Conservation (phyloP, 1,284 basidiomycete genomes). For the Papiliotrema flavescens region DNA sequence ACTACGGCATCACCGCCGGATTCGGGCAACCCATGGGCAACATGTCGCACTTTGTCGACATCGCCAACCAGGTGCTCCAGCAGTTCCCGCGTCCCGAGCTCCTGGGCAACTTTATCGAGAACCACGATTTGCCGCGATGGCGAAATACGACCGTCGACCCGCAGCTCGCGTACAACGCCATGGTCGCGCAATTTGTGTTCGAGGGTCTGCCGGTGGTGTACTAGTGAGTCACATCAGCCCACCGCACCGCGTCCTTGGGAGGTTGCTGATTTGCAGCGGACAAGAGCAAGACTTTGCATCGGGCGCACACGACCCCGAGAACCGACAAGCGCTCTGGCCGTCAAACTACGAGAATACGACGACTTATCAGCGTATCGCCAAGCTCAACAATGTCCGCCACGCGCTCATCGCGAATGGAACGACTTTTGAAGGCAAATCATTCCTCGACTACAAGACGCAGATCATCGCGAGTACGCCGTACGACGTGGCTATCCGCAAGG, state of each 20-base stretch:
- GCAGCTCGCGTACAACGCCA: slow-evolving; percentile 56
- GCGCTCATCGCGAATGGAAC: slow-evolving; percentile 57
- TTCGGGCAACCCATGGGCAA: slow-evolving; percentile 61
- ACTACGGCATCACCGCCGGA: slow-evolving; percentile 60
- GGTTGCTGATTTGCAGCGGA: slow-evolving; percentile 44
- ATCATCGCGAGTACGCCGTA: slow-evolving; percentile 59
- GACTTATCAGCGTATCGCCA: slow-evolving; percentile 60
- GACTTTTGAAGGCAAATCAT: slow-evolving; percentile 52
- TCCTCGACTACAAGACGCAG: slow-evolving; percentile 58
- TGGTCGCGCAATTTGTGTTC: slow-evolving; percentile 64
- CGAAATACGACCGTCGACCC: slow-evolving; percentile 54
- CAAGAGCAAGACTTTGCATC: slow-evolving; percentile 63
- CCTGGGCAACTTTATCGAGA: slow-evolving; percentile 78
- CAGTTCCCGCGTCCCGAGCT: slow-evolving; percentile 52
- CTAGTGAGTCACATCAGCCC: slow-evolving; percentile 13
- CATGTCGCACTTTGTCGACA: slow-evolving; percentile 58
- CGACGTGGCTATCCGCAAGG: slow-evolving; percentile 69
- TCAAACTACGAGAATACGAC: slow-evolving; percentile 54
- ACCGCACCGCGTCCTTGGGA: not conserved
- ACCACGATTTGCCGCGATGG: slow-evolving; percentile 76
- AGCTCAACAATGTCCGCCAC: slow-evolving; percentile 68
- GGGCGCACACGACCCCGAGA: slow-evolving; percentile 63
- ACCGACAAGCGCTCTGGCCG: slow-evolving; percentile 74
- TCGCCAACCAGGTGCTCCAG: slow-evolving; percentile 58
- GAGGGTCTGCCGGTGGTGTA: slow-evolving; percentile 71